Base-by-base conservation (phyloP, 2,329 filamentous ascomycete genomes). In the Eutypa lata region DNA sequence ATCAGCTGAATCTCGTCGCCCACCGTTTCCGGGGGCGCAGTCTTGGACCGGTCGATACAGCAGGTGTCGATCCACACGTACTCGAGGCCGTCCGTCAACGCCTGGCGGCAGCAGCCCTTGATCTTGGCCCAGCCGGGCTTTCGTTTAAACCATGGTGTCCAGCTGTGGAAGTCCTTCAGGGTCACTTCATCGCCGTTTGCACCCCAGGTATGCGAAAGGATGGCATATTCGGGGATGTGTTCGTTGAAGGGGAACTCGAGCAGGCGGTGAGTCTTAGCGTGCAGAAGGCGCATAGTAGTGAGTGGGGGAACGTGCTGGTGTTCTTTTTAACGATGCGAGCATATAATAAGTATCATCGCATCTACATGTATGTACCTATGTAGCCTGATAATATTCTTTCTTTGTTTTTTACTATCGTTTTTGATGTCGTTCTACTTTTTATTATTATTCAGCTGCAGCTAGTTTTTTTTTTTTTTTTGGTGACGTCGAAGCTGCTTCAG, bases 121-220 rank as follows among this genome's bases (percentile, higher is more conserved):
- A 50, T 14, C 48, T 50, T 50, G 35, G 48, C 14, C 46, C 46
- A 48, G 24, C 46, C 46, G 14, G 28, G 33, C 46, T 37, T 48
- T 8, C 46, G 46, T 26, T 48, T 48, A 11, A 28, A 48, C n/a
- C 24, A 48, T 14, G 46, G 46, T 14, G 33, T 16, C 46, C 28
- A 48, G 28, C 46, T 18, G 24, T 21, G 13, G 10, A 48, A 26
- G 28, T 48, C 46, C 28, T 37, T 48, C 10, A 37, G 11, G 26
- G 46, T 35, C 18, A 48, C 46, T 26, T 48, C 46, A 22, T 37
- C 46, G 16, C 26, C 26, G 46, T n/a, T 33, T 14, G 8, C 46
- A 26, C 28, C 49, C 49, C 49, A 51, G 3, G 49, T 51, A 18
- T 51, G 49, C 22, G 49, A 51, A n/a, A 51, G 21, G 21, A 51